A percentile compares a stretch with the other conserved stretches of the same genome.
phyloP scores from a whole-genome alignment of 179 eudicot genomes.

The Spinacia oleracea region DNA sequence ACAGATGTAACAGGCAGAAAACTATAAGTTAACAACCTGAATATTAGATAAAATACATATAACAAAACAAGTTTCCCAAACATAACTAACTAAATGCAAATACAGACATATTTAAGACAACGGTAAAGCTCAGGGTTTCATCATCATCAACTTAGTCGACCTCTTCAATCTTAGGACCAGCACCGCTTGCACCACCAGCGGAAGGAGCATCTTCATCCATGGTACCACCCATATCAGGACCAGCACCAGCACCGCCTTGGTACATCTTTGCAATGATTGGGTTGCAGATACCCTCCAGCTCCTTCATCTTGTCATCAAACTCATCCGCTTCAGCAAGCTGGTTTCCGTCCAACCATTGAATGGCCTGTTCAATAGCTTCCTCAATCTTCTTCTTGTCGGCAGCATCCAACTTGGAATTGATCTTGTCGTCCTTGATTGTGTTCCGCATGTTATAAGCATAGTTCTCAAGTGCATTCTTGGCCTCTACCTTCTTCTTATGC shows the following conservation, averaged over 20 bases:
- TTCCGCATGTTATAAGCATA: constrained; percentile 63
- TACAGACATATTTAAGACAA: neutral
- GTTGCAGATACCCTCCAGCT: constrained; percentile 51
- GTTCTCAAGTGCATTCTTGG: constrained; percentile 56
- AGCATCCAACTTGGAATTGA: constrained; percentile 34
- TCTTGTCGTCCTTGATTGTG: constrained; percentile 60
- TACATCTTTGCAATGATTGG: constrained; percentile 59
- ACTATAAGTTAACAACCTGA: neutral
- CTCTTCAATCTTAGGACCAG: constrained; percentile 61
- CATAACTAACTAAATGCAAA: neutral
- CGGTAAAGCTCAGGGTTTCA: neutral
- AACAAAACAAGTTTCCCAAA: neutral
- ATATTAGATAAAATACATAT: neutral
- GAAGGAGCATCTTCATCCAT: constrained; percentile 48
- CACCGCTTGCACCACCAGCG: constrained; percentile 34
- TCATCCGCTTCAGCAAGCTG: constrained; percentile 64
- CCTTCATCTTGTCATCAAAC: constrained; percentile 59
- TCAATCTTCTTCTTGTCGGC: constrained; percentile 60
- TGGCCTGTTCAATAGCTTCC: constrained; percentile 50
- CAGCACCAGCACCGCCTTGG: constrained; percentile 40
- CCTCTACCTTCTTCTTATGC: constrained; percentile 60
- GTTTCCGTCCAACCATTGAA: constrained; percentile 58
- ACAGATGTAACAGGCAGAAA: neutral
- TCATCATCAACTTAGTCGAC: constrained; percentile 36
- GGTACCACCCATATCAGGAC: constrained; percentile 32